Evolutionary conservation across 2,329 filamentous ascomycete species (phyloP), one percentile per base, ranked within the genome.

Genomic region (Microsporum canis): DNA sequence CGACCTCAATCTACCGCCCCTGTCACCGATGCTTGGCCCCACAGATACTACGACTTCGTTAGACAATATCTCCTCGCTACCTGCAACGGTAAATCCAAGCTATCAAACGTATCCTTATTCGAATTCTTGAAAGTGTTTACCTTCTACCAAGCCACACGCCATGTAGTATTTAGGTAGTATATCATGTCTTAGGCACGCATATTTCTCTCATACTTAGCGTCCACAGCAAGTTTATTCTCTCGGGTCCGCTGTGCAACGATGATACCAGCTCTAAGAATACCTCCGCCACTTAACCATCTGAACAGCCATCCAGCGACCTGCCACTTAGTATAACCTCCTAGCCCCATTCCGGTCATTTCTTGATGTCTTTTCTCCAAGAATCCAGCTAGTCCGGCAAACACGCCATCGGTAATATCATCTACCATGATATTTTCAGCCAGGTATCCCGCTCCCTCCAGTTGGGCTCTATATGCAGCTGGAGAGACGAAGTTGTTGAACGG

Each of bases 401-500:
- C 81, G 63, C 82, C 69, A 3, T 76, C 72, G 1, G 81, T 80
- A 17, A 84, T 72, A 65, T 84, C 82, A 14, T 70, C 69, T 1
- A 83, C 73, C 31, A 71, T 69, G 47, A 83, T 77, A 5, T 64
- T 61, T 0, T 71, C 68, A 2, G 64, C 59, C 10, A 73, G 68
- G 64, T 83, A 84, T 1, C 82, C 82, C 2, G 75, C 78, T 17
- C 72, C 69, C 0, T 75, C 68, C 5, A 85, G 68, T 57, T 79
- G 75, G 1, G 66, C 65, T 33, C 71, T 68, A 65, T 84, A 84
- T 56, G 77, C 69, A 0, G 67, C 66, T 59, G 75, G 69, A 0
- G 80, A 79, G 23, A 80, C 59, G 38, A 84, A 80, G 2, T 82
- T 80, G 0, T 67, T 65, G 59, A 75, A 74, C 0, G 82, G 82